These are phyloP conservation scores for Claviceps paspali DNA, from an alignment of 2,329 filamentous ascomycete species.

Conservation along the genomic window DNA sequence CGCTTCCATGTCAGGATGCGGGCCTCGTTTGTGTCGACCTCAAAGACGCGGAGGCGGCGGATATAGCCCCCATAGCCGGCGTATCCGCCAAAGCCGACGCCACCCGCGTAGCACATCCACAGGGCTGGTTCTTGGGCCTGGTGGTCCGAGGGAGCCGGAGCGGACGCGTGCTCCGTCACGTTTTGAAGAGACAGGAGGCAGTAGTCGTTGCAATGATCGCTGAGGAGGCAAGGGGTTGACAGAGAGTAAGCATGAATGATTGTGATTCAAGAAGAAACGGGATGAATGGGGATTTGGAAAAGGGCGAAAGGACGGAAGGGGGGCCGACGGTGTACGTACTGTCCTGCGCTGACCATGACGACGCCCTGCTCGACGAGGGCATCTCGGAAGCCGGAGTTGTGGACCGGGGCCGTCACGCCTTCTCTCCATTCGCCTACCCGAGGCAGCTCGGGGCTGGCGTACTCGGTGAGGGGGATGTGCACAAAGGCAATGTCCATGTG, in stretches of 20 bases:
- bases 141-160: too few relatives aligned
- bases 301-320: background rate
- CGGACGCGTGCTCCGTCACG: too few relatives aligned
- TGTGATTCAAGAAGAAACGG: background rate
- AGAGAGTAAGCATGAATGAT: background rate
- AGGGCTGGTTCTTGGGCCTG: conserved; percentile 41
- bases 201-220: conserved; percentile 94
- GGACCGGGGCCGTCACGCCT: conserved; percentile 69
- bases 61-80: conserved; percentile 79
- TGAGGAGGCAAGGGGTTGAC: too few relatives aligned
- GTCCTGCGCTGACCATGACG: conserved; percentile 77
- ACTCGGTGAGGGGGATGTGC: conserved; percentile 91
- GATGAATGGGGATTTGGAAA: background rate
- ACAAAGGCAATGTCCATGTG: conserved; percentile 97
- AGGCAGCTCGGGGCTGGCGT: conserved; percentile 47
- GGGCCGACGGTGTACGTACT: conserved; percentile 40
- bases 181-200: conserved; percentile 51
- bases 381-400: conserved; percentile 86
- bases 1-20: conserved; percentile 87
- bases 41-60: conserved; percentile 74
- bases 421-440: conserved; percentile 59
- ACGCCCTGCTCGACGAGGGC: conserved; percentile 76
- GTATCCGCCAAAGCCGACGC: conserved; percentile 85
- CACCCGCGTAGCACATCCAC: conserved; percentile 98
- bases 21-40: conserved; percentile 82